Conservation (phyloP, 2,329 filamentous ascomycete species). For the Podosphaera xanthii region DNA sequence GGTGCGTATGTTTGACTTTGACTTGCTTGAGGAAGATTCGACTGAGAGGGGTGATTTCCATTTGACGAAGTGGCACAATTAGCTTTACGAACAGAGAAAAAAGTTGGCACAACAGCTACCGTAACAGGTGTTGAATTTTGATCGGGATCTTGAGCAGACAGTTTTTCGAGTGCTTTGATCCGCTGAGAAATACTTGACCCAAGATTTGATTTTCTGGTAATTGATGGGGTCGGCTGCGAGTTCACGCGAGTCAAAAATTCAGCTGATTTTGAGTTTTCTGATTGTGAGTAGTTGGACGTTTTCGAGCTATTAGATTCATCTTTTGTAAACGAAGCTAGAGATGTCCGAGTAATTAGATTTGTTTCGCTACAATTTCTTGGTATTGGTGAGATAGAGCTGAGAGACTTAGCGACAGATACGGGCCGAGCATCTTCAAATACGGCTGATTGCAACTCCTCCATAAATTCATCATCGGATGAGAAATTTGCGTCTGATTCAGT, state of each 20-base stretch:
- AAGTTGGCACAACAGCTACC: conserved; percentile 26
- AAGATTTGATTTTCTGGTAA: conserved; percentile 56
- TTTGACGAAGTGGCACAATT: conserved; percentile 18
- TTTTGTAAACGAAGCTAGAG: conserved; percentile 18
- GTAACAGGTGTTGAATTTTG: conserved; percentile 2
- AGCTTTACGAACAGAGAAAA: conserved; percentile 33
- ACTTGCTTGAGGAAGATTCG: conserved; percentile 23
- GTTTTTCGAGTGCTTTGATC: conserved; percentile 78
- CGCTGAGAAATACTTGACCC: conserved; percentile 82
- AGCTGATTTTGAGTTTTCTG: conserved; percentile 9
- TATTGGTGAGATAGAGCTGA: conserved; percentile 36
- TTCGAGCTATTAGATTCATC: conserved; percentile 16
- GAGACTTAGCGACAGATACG: conserved; percentile 59
- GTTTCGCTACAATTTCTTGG: conserved; percentile 8
- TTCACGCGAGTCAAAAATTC: conserved; percentile 32
- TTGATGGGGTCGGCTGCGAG: conserved; percentile 25
- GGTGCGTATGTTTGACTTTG: conserved; percentile 12
- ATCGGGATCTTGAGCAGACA: conserved; percentile 27
- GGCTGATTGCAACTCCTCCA: conserved; percentile 67
- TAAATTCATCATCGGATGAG: conserved; percentile 54
- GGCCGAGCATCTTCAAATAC: conserved; percentile 67
- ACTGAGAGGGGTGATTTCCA: conserved; percentile 16
- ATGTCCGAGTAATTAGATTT: conserved; percentile 13
- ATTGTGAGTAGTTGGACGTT: conserved; percentile 19
- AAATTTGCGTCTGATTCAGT: conserved; percentile 24